These are phyloP conservation scores for Grigorovia yakushimaensis DNA, from an alignment of 805 yeast species.

Conservation along the genomic window DNA sequence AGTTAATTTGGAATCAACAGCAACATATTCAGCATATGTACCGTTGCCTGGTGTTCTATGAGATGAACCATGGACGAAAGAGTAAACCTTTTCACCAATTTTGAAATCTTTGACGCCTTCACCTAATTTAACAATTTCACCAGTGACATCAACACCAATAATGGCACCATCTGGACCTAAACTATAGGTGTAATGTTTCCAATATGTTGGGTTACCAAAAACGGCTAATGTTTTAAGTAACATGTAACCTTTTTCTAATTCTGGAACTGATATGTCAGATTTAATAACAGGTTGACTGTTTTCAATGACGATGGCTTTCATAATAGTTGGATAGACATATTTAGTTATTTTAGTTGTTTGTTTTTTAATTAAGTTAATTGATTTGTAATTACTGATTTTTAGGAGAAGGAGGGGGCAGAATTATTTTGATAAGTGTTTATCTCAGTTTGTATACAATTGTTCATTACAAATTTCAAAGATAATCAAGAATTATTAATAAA, in stretches of 20 bases:
- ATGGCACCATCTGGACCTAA: slow-evolving; percentile 40
- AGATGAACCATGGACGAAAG: slow-evolving; percentile 44
- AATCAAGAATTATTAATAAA: too few species aligned
- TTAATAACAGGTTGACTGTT: slow-evolving; percentile 24
- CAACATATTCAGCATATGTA: slow-evolving; percentile 45
- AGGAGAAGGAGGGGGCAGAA: not conserved
- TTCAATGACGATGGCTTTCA: slow-evolving; percentile 34
- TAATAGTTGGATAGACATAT: slow-evolving; percentile 22
- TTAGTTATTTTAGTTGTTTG: not conserved
- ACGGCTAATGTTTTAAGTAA: slow-evolving; percentile 42
- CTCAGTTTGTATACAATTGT: not conserved
- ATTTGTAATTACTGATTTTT: not conserved
- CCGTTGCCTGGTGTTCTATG: slow-evolving; percentile 36
- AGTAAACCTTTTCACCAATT: slow-evolving; percentile 47
- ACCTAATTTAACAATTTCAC: slow-evolving; percentile 44
- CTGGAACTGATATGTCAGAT: slow-evolving; percentile 26
- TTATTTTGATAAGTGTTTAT: not conserved
- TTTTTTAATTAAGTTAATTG: not conserved
- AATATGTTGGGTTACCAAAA: slow-evolving; percentile 61
- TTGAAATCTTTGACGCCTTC: slow-evolving; percentile 27
- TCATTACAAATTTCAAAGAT: too few species aligned
- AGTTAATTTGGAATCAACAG: slow-evolving; percentile 28
- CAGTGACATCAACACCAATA: slow-evolving; percentile 54
- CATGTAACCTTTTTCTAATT: slow-evolving; percentile 28
- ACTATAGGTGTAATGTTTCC: slow-evolving; percentile 42